Percentiles rank a stretch among this genome's conserved stretches.
Evolutionary conservation across 441 rosid genomes (phyloP).

Genomic region (Syzygium syzygioides): DNA sequence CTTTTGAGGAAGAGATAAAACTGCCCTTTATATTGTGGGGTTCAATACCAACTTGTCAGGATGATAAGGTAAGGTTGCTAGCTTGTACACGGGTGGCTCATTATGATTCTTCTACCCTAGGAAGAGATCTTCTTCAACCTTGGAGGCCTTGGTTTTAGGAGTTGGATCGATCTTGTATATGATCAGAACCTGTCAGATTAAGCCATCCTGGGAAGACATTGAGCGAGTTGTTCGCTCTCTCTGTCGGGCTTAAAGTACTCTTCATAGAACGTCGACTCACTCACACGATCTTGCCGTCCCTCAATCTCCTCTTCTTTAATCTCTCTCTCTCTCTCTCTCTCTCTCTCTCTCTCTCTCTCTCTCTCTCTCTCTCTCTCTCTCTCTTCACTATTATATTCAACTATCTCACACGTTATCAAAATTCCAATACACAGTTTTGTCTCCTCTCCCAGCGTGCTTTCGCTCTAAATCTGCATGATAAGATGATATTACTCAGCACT

Average conservation of each 20-base stretch:
- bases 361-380: background rate
- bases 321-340: background rate
- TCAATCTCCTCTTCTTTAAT: background rate
- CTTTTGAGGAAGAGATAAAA: background rate
- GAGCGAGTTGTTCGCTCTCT: background rate
- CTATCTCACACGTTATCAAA: slow-evolving; percentile 2
- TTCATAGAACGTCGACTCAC: background rate
- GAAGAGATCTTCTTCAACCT: background rate
- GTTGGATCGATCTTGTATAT: background rate
- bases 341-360: background rate
- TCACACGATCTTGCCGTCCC: slow-evolving; percentile 1
- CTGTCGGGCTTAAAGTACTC: background rate
- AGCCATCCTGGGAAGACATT: background rate
- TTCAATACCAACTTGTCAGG: background rate
- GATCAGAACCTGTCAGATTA: background rate
- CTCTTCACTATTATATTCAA: background rate
- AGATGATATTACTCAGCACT: background rate
- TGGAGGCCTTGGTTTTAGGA: background rate
- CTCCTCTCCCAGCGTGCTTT: background rate
- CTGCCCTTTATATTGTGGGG: background rate
- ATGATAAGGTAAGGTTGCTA: background rate
- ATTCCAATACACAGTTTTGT: background rate
- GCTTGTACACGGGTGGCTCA: background rate
- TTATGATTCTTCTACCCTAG: background rate
- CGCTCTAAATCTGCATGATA: background rate